These are phyloP conservation scores for Ormosia emarginata DNA, from an alignment of 306 rosid genomes.

Conservation along the genomic window DNA sequence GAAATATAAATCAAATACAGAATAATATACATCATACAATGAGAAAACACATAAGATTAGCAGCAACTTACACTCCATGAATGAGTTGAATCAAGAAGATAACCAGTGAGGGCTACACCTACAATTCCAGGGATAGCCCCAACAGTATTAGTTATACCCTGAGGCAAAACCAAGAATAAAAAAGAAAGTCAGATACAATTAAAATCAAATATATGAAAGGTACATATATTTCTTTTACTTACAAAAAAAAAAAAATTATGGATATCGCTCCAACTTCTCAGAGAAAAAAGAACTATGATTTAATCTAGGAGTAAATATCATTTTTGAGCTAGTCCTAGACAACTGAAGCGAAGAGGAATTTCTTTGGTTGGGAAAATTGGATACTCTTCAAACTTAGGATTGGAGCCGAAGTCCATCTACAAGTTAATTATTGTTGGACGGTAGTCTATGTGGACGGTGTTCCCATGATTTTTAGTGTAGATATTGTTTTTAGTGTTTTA, in stretches of 20 bases:
- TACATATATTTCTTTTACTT: background rate
- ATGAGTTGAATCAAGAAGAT: slow-evolving; percentile 90
- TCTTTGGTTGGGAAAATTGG: background rate
- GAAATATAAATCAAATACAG: slow-evolving; percentile 7
- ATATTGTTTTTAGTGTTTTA: too few relatives aligned
- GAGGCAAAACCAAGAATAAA: slow-evolving; percentile 17
- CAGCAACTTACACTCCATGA: slow-evolving; percentile 91
- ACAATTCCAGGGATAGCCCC: slow-evolving; percentile 94
- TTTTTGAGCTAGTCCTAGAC: background rate
- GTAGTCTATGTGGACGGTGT: too few relatives aligned
- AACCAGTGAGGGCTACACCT: slow-evolving; percentile 92
- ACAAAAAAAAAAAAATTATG: background rate
- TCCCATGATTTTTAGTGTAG: too few relatives aligned
- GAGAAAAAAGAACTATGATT: background rate
- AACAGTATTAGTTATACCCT: slow-evolving; percentile 94
- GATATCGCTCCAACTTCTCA: background rate
- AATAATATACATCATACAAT: background rate
- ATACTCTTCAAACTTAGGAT: background rate
- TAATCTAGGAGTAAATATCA: background rate
- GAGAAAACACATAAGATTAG: background rate
- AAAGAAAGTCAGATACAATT: background rate
- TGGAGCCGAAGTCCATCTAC: background rate
- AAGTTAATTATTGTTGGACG: too few relatives aligned
- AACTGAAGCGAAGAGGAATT: background rate
- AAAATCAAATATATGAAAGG: background rate